phyloP scores from a whole-genome alignment of 2,329 filamentous ascomycete genomes.

The Verticillium tricorpus region DNA sequence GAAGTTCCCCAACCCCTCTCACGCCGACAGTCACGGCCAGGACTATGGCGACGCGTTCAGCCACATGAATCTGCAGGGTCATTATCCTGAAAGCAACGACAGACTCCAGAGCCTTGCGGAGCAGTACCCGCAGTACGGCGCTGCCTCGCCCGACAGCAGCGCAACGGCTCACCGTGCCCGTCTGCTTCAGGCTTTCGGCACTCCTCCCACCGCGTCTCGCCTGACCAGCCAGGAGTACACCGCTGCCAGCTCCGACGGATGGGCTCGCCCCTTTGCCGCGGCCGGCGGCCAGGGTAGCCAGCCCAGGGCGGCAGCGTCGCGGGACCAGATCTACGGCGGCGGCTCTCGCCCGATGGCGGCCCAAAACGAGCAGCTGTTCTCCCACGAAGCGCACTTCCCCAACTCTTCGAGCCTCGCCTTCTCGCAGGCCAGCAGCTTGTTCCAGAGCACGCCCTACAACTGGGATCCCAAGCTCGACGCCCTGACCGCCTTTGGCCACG shows the following conservation, averaged over 20 bases:
- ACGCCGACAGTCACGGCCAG: neutral
- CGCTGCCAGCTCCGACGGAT: slow-evolving; percentile 4
- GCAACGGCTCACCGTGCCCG: slow-evolving; percentile 24
- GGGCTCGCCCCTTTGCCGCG: slow-evolving; percentile 5
- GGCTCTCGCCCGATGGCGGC: slow-evolving; percentile 12
- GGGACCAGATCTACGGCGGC: slow-evolving; percentile 7
- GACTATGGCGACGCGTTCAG: neutral
- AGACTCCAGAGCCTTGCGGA: slow-evolving; percentile 1
- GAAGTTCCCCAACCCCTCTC: neutral
- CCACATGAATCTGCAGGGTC: slow-evolving; percentile 17
- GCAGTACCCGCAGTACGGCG: slow-evolving; percentile 5
- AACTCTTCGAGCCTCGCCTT: slow-evolving; percentile 25
- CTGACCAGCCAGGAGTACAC: slow-evolving; percentile 11
- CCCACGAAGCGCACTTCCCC: slow-evolving; percentile 10
- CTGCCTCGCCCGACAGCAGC: slow-evolving; percentile 3
- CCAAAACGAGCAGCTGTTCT: slow-evolving; percentile 10
- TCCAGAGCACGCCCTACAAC: slow-evolving; percentile 39
- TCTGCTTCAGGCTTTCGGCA: slow-evolving; percentile 29
- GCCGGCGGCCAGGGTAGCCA: slow-evolving; percentile 1
- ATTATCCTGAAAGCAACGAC: slow-evolving; percentile 20
- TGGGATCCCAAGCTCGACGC: slow-evolving; percentile 5
- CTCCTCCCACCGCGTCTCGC: slow-evolving; percentile 1
- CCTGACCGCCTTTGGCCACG: slow-evolving; percentile 3
- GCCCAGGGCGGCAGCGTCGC: slow-evolving; percentile 5
- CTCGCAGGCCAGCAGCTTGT: slow-evolving; percentile 46